phyloP scores from a whole-genome alignment of 116 monocot genomes.

The Posidonia oceanica region DNA sequence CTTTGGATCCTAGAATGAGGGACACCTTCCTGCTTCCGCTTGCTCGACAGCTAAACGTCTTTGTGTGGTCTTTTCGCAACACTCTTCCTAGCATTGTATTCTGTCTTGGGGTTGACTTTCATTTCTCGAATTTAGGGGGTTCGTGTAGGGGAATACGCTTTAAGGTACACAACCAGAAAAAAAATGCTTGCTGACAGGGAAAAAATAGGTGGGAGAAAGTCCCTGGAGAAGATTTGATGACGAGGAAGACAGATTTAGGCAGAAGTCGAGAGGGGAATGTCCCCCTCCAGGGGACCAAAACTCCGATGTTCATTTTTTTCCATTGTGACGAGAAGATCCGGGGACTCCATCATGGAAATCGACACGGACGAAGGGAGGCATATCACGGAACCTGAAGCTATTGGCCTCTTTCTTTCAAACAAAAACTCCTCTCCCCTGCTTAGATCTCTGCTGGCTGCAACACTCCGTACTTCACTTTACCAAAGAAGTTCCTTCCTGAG shows the following conservation, averaged over 20 bases:
- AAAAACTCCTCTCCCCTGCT: not conserved
- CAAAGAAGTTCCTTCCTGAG: not conserved
- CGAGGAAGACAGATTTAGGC: not conserved
- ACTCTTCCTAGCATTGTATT: too few relatives aligned
- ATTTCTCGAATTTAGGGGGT: too few relatives aligned
- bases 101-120: too few relatives aligned
- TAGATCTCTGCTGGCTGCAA: not conserved
- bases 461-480: not conserved
- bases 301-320: too few relatives aligned
- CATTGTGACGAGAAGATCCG: not conserved
- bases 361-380: not conserved
- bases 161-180: slow-evolving; percentile 1
- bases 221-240: not conserved
- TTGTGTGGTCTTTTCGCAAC: too few relatives aligned
- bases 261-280: not conserved
- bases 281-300: too few relatives aligned
- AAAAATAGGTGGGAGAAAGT: not conserved
- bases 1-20: too few relatives aligned
- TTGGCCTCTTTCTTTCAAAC: slow-evolving; percentile 1
- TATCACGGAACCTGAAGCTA: not conserved
- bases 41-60: too few relatives aligned
- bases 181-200: not conserved
- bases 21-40: too few relatives aligned
- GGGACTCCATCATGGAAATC: slow-evolving; percentile 1
- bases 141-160: not conserved